Base-by-base conservation (phyloP, 768 basidiomycete species). In the Suillus ampliporus region DNA sequence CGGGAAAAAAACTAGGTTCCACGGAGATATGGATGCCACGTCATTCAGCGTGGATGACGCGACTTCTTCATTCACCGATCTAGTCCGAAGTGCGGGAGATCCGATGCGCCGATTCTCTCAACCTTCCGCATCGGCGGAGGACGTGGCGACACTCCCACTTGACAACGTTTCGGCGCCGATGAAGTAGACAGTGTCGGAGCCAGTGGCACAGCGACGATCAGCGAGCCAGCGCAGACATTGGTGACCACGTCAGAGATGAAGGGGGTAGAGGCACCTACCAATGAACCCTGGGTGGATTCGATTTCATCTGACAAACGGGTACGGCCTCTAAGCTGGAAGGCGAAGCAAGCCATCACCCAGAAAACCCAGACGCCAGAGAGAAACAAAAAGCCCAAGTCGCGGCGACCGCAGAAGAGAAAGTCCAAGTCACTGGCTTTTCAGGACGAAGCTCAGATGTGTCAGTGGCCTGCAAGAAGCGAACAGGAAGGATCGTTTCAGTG, bases 381-480 rank as follows among this genome's bases (percentile, higher is more conserved):
- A 38, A 54, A 17, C 15, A 15, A 15, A 15, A 54, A 15, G 23
- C 23, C 23, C 21, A 54, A 54, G 14, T 26, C 35, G 23, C 21
- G 10, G 37, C 35, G 21, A 11, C 37, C 53, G 15, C 53, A 37
- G 23, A 54, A 54, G 37, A 54, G 53, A 38, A 54, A 54, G 37
- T 38, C 37, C 53, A 38, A 38, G 37, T 38, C 53, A 6, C 17
- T 23, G 37, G 21, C 35, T 38, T 9, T 26, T 17, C 37, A 54
- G 15, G 15, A 23, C 15, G 53, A 38, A 38, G 10, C 5, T 11
- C 53, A 17, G 23, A 19, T 54, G 37, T 54, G 53, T 26, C 53
- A 54, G 23, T 54, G 53, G 53, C 53, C 53, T 17, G 37, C 21
- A 38, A 54, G 23, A 21, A 23, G 23, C 35, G 17, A 37, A 6